Percentiles rank a stretch among this genome's conserved stretches.
Evolutionary conservation across 257 asterid species (phyloP).

Genomic region (Osmanthus fragrans): DNA sequence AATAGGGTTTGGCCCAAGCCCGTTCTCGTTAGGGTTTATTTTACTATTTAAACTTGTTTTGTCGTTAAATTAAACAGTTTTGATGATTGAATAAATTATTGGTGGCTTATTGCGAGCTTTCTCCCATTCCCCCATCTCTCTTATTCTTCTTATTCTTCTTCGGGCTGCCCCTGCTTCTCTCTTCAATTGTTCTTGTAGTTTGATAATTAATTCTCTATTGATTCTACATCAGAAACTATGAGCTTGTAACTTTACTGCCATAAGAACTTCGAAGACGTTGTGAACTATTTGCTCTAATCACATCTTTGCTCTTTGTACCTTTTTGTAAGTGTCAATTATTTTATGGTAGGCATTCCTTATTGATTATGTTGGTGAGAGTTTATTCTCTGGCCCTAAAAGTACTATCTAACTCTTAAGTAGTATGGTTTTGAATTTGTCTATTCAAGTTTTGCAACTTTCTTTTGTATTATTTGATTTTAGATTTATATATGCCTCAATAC

Average conservation of each 20-base stretch:
- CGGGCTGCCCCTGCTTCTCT: too few species aligned
- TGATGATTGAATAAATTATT: too few species aligned
- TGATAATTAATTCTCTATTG: too few species aligned
- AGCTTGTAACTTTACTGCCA: neutral
- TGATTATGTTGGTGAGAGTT: neutral
- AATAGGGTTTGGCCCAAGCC: too few species aligned
- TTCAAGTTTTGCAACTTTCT: neutral
- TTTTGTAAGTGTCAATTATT: neutral
- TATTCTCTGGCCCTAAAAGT: neutral
- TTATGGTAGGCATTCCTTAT: neutral
- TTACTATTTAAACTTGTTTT: too few species aligned
- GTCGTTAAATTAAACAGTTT: too few species aligned
- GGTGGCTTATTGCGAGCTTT: too few species aligned
- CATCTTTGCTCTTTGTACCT: neutral
- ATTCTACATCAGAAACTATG: too few species aligned
- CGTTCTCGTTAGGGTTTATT: too few species aligned
- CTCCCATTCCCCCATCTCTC: too few species aligned
- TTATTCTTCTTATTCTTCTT: too few species aligned
- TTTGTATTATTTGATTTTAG: neutral
- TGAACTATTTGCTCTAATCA: neutral
- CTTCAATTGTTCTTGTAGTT: too few species aligned
- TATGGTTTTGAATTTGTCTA: neutral
- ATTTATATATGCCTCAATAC: neutral
- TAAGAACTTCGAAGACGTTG: neutral
- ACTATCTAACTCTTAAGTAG: neutral